Evolutionary conservation across 169 alveolate genomes (phyloP), one percentile per base, ranked within the genome.

Genomic region (Eimeria nieschulzi): DNA sequence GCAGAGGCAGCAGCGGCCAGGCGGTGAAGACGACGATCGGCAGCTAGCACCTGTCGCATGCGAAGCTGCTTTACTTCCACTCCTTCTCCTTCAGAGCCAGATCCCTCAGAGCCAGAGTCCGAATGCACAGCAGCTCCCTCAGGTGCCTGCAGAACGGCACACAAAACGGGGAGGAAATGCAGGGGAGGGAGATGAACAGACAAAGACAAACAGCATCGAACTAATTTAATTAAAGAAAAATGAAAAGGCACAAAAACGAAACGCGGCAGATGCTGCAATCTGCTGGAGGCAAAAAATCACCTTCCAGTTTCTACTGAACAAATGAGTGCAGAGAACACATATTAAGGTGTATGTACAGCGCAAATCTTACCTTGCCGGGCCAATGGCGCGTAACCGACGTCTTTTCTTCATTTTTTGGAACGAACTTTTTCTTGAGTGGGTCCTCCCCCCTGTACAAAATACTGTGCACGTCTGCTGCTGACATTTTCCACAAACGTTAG

Each of bases 401-500:
- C 87, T 80, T 73, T 17, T 91, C 64, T 53, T 75, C 86, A 55
- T 75, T 91, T 71, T 78, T 61, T 2, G 94, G 94, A 55, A 61
- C 90, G 53, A 91, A 91, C 33, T 82, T 83, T 55, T 73, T 78
- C 33, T 80, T 55, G 55, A 91, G 39, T 39, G 94, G 94, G 79
- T 91, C 94, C 9, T 54, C 85, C 33, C 94, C 94, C 23, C 94
- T 59, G 63, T 91, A 91, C 83, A 91, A 23, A 54, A 91, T 91
- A 26, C 90, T 75, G 71, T 91, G 94, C 13, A 91, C 85, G 75
- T 91, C 94, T n/a, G 90, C 94, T 10, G 94, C 94, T 6, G 94
- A 91, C 94, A 91, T 91, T 55, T 68, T 84, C 64, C 39, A 78
- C 23, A 19, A 61, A 19, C 0, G 0, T 61, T 61, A 61, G 17